These are phyloP conservation scores for Nicotiana sylvestris DNA, from an alignment of 257 asterid species.

Conservation along the genomic window DNA sequence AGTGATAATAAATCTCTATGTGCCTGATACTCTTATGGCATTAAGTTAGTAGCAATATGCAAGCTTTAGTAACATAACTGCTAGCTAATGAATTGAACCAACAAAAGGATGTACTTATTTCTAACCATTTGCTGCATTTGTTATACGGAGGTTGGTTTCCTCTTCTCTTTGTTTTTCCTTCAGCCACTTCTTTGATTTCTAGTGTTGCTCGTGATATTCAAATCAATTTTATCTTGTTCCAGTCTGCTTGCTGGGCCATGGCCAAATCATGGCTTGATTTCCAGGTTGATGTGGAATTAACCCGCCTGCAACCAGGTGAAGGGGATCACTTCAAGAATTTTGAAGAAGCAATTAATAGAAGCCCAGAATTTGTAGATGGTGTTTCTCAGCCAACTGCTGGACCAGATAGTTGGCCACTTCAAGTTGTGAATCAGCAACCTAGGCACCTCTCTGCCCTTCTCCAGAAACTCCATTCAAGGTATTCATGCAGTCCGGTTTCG, in stretches of 20 bases:
- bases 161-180: neutral
- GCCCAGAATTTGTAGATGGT: constrained; percentile 58
- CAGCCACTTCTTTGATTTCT: neutral
- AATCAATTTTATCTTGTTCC: constrained; percentile 29
- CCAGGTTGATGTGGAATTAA: constrained; percentile 79
- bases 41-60: neutral
- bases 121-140: constrained; percentile 3
- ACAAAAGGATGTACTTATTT: neutral
- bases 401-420: constrained; percentile 88
- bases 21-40: neutral
- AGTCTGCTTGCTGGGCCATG: constrained; percentile 99
- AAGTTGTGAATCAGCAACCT: constrained; percentile 87
- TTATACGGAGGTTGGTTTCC: neutral
- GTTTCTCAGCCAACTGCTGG: constrained; percentile 49
- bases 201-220: neutral
- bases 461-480: constrained; percentile 99
- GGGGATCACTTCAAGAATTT: constrained; percentile 50
- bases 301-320: constrained; percentile 60
- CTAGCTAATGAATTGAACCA: neutral
- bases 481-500: constrained; percentile 7
- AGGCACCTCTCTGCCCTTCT: constrained; percentile 81
- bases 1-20: neutral
- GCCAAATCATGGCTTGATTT: constrained; percentile 96
- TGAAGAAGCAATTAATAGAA: constrained; percentile 71
- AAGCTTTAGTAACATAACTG: neutral